Base-by-base conservation (phyloP, 768 basidiomycete genomes). In the Symmetrospora coprosmae region DNA sequence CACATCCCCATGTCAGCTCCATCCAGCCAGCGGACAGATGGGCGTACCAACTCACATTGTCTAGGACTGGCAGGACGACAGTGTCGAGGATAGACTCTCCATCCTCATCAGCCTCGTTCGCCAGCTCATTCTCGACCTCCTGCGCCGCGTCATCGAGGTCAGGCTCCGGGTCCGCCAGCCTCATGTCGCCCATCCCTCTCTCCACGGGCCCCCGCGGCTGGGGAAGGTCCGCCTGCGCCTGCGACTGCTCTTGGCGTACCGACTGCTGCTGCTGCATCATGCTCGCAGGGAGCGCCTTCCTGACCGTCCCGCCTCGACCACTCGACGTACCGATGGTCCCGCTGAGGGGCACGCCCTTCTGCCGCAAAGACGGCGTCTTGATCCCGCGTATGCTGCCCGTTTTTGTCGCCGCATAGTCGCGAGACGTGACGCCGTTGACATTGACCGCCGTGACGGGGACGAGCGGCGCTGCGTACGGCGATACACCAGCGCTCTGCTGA, bases 41-140 rank as follows among this genome's bases (percentile, higher is more conserved):
- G 14, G 35, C 14, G 16, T n/a, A 14, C 30, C 21, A 9, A 75
- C 84, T 72, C 66, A 96, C 92, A 63, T 87, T 91, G 41, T 90
- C 87, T 67, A 97, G 83, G n/a, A 90, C 90, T 23, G 94, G 94
- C 28, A 96, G 74, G 50, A 96, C 83, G 30, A 99, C 92, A 2
- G 88, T 88, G 68, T 94, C 90, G 35, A 97, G 76, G 83, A 97
- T 92, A n/a, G 14, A 27, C 27, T 60, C 63, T 21, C 64, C 65
- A 9, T 70, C 72, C 34, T 69, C 64, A 2, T 37, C 56, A 13
- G 33, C 41, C 27, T 50, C 51, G 45, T 39, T 38, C 45, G 30
- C 31, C 38, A 13, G 13, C 19, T 30, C 23, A 47, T 48, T 47
- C 51, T n/a, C 46, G 21, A 34, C 31, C 6, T 16, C 39, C 40